Conservation (phyloP, 176 grass and related monocot genomes). For the Oryza australiensis region DNA sequence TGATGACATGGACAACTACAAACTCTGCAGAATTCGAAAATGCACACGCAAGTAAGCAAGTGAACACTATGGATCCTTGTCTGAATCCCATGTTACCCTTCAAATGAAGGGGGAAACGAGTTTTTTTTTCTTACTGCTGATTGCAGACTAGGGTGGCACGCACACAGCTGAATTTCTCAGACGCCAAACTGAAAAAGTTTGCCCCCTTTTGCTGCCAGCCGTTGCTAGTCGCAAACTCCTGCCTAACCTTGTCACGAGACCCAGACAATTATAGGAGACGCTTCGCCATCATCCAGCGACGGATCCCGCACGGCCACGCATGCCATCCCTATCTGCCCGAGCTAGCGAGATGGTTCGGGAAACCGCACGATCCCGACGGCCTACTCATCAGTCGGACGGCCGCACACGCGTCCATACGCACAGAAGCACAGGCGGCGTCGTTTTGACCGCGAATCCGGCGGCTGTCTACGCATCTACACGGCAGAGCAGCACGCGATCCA, state of each 20-base stretch:
- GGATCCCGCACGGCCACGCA: constrained; percentile 30
- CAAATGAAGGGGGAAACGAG: not conserved
- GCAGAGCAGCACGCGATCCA: not conserved
- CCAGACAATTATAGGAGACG: not conserved
- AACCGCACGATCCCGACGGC: not conserved
- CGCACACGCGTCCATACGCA: not conserved
- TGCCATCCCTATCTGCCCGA: not conserved
- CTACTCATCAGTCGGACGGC: constrained; percentile 18
- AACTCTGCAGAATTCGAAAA: not conserved
- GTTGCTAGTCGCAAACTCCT: not conserved
- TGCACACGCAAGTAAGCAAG: not conserved
- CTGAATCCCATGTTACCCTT: not conserved
- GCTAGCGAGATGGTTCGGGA: not conserved
- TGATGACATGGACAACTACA: not conserved
- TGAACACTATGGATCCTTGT: not conserved
- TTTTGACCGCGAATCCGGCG: constrained; percentile 14
- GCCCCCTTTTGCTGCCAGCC: not conserved
- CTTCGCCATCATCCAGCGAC: constrained; percentile 7
- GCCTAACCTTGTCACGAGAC: not conserved
- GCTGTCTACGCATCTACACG: constrained; percentile 16
- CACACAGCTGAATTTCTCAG: too few species aligned
- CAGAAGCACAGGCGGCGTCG: too few species aligned
- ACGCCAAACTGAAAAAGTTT: not conserved
- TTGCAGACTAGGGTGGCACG: too few species aligned
- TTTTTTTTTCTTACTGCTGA: too few species aligned